Evolutionary conservation across 2,329 filamentous ascomycete genomes (phyloP).

Genomic region (Claviceps digitariae): DNA sequence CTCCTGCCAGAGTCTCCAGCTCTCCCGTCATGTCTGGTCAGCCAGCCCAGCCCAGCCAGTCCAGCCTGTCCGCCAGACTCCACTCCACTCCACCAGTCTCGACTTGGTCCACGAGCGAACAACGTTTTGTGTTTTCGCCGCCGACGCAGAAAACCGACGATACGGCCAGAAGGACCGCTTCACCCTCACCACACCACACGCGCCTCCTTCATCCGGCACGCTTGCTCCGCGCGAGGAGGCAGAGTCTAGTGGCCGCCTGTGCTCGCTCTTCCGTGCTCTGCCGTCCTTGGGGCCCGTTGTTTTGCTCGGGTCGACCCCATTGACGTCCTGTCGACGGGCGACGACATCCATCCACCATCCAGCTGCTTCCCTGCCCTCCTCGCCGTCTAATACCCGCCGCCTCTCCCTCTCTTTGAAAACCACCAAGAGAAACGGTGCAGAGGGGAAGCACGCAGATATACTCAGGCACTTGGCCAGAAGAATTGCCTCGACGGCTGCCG

Average conservation of each 20-base stretch:
- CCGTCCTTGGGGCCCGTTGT: not conserved
- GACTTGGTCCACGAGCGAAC: not conserved
- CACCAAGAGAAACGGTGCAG: not conserved
- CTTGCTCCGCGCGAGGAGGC: not conserved
- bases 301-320: not conserved
- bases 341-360: not conserved
- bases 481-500: not conserved
- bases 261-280: not conserved
- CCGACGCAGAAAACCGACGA: conserved; percentile 1
- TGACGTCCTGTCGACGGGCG: not conserved
- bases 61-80: not conserved
- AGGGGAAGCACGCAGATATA: not conserved
- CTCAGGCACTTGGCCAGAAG: not conserved
- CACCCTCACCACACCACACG: not conserved
- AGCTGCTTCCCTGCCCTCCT: not conserved
- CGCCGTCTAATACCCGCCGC: not conserved
- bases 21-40: no score
- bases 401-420: not conserved
- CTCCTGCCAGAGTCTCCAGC: no score
- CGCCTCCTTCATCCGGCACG: not conserved
- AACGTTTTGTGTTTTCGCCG: not conserved
- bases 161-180: not conserved
- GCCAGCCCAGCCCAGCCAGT: no score
- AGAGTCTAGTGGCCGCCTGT: not conserved
- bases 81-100: not conserved